Conservation (phyloP, 768 basidiomycete species). For the Podaxis sp. region DNA sequence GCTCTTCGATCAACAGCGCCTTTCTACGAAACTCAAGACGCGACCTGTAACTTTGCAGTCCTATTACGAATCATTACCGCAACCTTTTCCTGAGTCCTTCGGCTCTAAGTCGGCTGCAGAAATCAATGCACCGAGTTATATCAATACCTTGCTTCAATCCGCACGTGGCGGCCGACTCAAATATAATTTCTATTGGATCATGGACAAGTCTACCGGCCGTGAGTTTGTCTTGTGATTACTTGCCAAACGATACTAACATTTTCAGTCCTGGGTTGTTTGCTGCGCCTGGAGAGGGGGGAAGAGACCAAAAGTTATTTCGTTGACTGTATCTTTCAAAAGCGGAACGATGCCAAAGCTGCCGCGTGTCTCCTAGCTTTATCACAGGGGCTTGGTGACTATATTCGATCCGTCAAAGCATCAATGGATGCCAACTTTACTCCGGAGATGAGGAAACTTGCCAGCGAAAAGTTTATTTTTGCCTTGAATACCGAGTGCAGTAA, state of each 20-base stretch:
- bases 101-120: constrained; percentile 42
- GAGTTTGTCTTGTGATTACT: constrained; percentile 23
- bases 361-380: constrained; percentile 66
- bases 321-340: constrained; percentile 59
- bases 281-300: constrained; percentile 53
- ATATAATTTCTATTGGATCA: constrained; percentile 39
- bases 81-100: constrained; percentile 58
- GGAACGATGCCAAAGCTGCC: constrained; percentile 66
- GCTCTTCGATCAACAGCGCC: constrained; percentile 4
- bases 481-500: constrained; percentile 46
- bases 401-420: constrained; percentile 41
- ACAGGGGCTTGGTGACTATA: constrained; percentile 55
- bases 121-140: constrained; percentile 52
- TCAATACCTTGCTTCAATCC: constrained; percentile 49
- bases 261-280: constrained; percentile 44
- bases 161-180: constrained; percentile 49
- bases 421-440: constrained; percentile 46
- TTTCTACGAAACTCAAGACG: constrained; percentile 1
- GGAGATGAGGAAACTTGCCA: constrained; percentile 41
- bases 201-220: constrained; percentile 43
- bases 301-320: constrained; percentile 57
- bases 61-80: constrained; percentile 65
- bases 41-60: constrained; percentile 41
- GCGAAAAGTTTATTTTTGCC: constrained; percentile 42
- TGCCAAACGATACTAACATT: neutral